Evolutionary conservation across 257 asterid species (phyloP).

Genomic region (Nicotiana benthamiana): DNA sequence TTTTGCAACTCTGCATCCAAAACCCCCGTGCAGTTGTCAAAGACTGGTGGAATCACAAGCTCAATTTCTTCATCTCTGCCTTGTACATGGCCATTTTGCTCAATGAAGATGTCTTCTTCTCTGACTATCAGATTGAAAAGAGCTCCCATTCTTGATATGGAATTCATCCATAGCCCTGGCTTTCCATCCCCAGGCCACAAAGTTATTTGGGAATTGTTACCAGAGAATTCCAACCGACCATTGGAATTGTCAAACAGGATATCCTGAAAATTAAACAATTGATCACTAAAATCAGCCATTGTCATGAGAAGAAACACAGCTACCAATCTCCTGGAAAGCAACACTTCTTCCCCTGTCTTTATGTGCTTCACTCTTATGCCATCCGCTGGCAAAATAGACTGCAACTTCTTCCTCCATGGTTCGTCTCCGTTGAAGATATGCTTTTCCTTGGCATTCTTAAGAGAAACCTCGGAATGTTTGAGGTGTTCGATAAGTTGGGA

Average conservation of each 20-base stretch:
- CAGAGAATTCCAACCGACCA: constrained; percentile 59
- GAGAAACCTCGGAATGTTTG: constrained; percentile 33
- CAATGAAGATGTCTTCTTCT: constrained; percentile 47
- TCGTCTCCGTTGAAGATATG: constrained; percentile 18
- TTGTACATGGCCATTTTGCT: not conserved
- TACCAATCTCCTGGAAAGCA: constrained; percentile 53
- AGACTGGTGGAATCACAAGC: constrained; percentile 67
- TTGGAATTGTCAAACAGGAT: constrained; percentile 46
- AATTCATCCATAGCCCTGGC: constrained; percentile 75
- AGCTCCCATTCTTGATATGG: constrained; percentile 64
- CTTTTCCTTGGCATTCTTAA: constrained; percentile 27
- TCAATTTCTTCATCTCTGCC: constrained; percentile 51
- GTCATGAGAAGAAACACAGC: constrained; percentile 71
- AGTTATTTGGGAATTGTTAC: constrained; percentile 29
- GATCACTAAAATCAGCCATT: constrained; percentile 83
- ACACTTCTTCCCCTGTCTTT: constrained; percentile 65
- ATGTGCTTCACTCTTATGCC: constrained; percentile 65
- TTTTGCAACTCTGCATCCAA: constrained; percentile 45
- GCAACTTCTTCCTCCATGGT: constrained; percentile 61
- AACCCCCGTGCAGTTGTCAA: constrained; percentile 37
- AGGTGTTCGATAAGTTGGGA: constrained; percentile 59
- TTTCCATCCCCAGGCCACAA: constrained; percentile 87
- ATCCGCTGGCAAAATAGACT: constrained; percentile 44
- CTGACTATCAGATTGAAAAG: constrained; percentile 45
- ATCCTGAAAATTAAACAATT: constrained; percentile 69